Percentiles rank a stretch among this genome's conserved stretches.
Evolutionary conservation across 345 rosid genomes (phyloP).

Genomic region (Turritis glabra): DNA sequence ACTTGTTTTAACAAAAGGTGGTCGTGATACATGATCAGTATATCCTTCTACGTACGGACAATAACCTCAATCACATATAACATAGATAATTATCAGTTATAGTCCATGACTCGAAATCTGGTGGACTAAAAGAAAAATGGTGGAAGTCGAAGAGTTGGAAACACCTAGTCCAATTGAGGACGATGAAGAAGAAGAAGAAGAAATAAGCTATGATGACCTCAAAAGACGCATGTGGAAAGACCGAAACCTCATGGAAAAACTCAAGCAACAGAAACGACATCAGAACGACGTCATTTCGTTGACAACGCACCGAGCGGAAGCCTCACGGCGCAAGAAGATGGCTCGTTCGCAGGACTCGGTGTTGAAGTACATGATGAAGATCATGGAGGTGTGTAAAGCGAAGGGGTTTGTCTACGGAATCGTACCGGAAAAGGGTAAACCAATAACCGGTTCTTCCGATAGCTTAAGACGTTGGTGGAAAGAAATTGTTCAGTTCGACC

Average conservation of each 20-base stretch:
- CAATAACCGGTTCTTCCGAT: slow-evolving; percentile 65
- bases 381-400: slow-evolving; percentile 68
- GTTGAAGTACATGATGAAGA: slow-evolving; percentile 72
- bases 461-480: slow-evolving; percentile 75
- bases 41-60: slow-evolving; percentile 14
- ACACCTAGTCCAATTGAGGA: slow-evolving; percentile 8
- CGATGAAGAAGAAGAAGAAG: slow-evolving; percentile 14
- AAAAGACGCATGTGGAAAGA: slow-evolving; percentile 72
- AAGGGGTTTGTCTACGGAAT: slow-evolving; percentile 72
- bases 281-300: slow-evolving; percentile 29
- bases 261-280: slow-evolving; percentile 33
- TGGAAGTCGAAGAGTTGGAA: slow-evolving; percentile 36
- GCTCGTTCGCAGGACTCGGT: slow-evolving; percentile 61
- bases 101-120: neutral
- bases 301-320: slow-evolving; percentile 45
- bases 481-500: slow-evolving; percentile 51
- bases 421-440: slow-evolving; percentile 66
- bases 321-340: slow-evolving; percentile 41
- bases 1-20: neutral
- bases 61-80: slow-evolving; percentile 18
- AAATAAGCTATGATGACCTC: slow-evolving; percentile 54
- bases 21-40: slow-evolving; percentile 12
- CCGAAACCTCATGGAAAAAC: slow-evolving; percentile 47
- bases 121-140: slow-evolving; percentile 24
- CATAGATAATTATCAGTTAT: neutral